Evolutionary conservation across 495 filamentous ascomycete genomes (phyloP), one percentile per base, ranked within the genome.

Genomic region (Penicillium goetzii): DNA sequence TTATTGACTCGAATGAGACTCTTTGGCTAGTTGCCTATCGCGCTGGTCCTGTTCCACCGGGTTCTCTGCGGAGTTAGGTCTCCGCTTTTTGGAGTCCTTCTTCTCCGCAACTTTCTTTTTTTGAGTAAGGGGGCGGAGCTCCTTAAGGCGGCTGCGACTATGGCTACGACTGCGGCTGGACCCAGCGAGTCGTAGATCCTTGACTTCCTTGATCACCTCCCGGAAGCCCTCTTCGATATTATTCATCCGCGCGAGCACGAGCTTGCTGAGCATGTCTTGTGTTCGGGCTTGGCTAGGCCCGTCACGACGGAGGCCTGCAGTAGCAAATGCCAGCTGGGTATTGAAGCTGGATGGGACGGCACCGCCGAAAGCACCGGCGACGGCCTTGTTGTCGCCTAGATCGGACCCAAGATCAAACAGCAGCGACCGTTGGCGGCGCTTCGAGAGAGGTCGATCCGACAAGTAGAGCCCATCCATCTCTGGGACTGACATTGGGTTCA

Each of bases 191-290:
- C 75, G 74, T n/a, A 82, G 71, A 50, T 88, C 88, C 68, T 90
- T 89, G 64, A 96, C 88, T 76, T 97, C 93, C 59, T 87, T 90
- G 58, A 95, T 83, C 26, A 97, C 86, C 59, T 96, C 91, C 1
- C 88, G 85, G 70, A 98, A 90, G 14, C 83, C 83, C 72, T 93
- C 91, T 73, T 98, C 93, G 9, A 98, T 84, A 33, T 89, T 90
- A 65, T 92, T 93, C 89, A 98, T 97, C 56, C 92, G 82, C 7
- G 92, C 91, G n/a, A 97, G 79, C 74, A 97, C 89, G n/a, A 96
- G 77, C 53, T 90, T 85, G 64, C 87, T 88, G 75, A 96, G 89
- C 72, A 87, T 84, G 64, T 88, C 86, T 65, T 91, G 86, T 11
- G 85, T 85, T 66, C 90, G 86, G 10, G 85, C 84, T 25, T 81